Base-by-base conservation (phyloP, 2,329 filamentous ascomycete genomes). In the Clonostachys rosea region DNA sequence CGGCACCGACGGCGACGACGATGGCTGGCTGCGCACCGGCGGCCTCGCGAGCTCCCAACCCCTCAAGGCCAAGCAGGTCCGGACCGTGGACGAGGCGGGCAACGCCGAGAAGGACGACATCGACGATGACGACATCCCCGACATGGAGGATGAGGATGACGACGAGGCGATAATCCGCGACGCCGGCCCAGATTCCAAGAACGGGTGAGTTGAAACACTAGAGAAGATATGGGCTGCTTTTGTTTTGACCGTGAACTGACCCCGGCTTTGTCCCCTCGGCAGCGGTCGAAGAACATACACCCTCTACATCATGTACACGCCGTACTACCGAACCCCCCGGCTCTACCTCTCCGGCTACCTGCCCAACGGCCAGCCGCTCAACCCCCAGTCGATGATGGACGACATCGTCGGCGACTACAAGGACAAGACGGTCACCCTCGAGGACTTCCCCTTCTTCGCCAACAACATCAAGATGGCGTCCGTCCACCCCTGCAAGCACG, bases 61-160 rank as follows among this genome's bases (percentile, higher is more conserved):
- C 53, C 80, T 87, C 43, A 85, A 87, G 69, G 84, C 84, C 20
- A 77, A 81, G 56, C 90, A 96, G 66, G 90, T 96, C 40, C 77
- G 89, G 56, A 95, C 91, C 0, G 84, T 96, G 20, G 91, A 95
- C 60, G 91, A 96, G 59, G 85, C 87, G 20, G 92, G 91, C 24
- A 92, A 94, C 59, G 75, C 95, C 41, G 90, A 87, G 13, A 89
- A 91, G 49, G 76, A 80, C 48, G 84, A 84, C 44, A 78, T 82
- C 34, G 73, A 88, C 6, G 79, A 84, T 30, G 86, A 86, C 45
- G 92, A 96, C 59, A 96, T 97, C 52, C 92, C 91, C 0, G 92
- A 97, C 62, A 97, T 97, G 91, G 94, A 97, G 62, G 94, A 97
- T 53, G 92, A 97, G 48, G 92, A 97, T 54, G 91, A 96, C 52